These are phyloP conservation scores for Coniochaeta sp. DNA, from an alignment of 2,329 filamentous ascomycete genomes.

Conservation along the genomic window DNA sequence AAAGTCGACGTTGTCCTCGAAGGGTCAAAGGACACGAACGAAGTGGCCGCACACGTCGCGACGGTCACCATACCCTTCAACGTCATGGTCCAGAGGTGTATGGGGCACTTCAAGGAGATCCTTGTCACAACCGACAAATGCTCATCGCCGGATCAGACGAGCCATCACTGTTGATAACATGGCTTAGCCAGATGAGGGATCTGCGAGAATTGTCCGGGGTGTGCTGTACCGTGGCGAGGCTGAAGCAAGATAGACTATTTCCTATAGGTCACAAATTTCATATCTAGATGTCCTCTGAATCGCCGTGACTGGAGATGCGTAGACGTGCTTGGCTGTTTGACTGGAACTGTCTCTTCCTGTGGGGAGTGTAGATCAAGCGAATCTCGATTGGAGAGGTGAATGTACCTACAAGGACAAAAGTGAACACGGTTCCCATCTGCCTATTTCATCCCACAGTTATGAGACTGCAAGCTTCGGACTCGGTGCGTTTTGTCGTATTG, in stretches of 20 bases:
- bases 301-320: not conserved
- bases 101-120: constrained; percentile 1
- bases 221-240: not conserved
- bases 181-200: not conserved
- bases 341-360: too few species aligned
- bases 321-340: not conserved
- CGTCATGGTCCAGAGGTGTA: not conserved
- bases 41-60: not conserved
- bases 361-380: too few species aligned
- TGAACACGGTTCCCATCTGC: too few species aligned
- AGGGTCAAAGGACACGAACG: not conserved
- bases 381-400: too few species aligned
- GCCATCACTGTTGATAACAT: not conserved
- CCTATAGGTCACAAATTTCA: not conserved
- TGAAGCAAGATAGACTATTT: not conserved
- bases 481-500: too few species aligned
- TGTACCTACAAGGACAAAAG: too few species aligned
- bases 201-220: not conserved
- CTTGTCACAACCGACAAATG: not conserved
- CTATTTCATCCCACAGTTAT: too few species aligned
- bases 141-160: not conserved
- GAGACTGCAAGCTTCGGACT: too few species aligned
- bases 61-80: constrained; percentile 1
- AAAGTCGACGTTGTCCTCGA: constrained; percentile 1
- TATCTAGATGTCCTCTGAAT: not conserved